A percentile compares a stretch with the other conserved stretches of the same genome.
These are phyloP conservation scores for Blakeslea trispora DNA, from an alignment of 371 early-diverging fungal genomes.

Conservation along the genomic window DNA sequence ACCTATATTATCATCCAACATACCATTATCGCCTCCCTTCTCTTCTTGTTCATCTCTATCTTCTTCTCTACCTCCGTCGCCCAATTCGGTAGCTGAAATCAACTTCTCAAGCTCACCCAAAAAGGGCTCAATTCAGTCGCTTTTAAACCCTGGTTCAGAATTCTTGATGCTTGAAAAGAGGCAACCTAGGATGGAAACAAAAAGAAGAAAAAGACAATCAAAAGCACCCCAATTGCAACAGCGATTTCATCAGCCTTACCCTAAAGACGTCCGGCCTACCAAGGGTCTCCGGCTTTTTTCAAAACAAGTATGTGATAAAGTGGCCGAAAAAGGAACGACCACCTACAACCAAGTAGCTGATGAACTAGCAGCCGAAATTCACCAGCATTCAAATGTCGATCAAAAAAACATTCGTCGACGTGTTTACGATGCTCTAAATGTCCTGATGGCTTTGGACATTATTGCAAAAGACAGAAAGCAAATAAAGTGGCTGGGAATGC, in stretches of 20 bases:
- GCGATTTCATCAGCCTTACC: background rate
- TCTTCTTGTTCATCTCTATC: conserved; percentile 16
- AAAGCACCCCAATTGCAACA: background rate
- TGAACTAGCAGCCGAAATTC: conserved; percentile 31
- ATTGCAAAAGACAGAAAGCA: conserved; percentile 69
- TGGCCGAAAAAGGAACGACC: conserved; percentile 55
- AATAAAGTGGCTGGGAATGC: conserved; percentile 62
- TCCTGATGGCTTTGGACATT: conserved; percentile 70
- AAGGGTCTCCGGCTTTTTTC: conserved; percentile 59
- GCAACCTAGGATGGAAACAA: conserved; percentile 5
- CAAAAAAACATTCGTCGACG: conserved; percentile 77
- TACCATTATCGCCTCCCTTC: conserved; percentile 14
- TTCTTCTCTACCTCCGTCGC: conserved; percentile 29
- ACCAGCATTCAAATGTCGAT: conserved; percentile 33
- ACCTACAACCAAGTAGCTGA: conserved; percentile 64
- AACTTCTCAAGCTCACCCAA: conserved; percentile 12
- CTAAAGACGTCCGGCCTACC: conserved; percentile 12
- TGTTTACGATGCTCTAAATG: conserved; percentile 79
- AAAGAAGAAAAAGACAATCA: conserved; percentile 16
- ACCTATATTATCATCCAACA: conserved; percentile 10
- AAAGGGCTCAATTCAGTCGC: conserved; percentile 43
- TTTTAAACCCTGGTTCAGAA: conserved; percentile 43
- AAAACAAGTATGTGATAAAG: conserved; percentile 60
- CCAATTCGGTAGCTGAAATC: conserved; percentile 13
- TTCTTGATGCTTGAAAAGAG: conserved; percentile 26